Evolutionary conservation across 2,329 filamentous ascomycete genomes (phyloP).

Genomic region (Drechslerella stenobrocha): DNA sequence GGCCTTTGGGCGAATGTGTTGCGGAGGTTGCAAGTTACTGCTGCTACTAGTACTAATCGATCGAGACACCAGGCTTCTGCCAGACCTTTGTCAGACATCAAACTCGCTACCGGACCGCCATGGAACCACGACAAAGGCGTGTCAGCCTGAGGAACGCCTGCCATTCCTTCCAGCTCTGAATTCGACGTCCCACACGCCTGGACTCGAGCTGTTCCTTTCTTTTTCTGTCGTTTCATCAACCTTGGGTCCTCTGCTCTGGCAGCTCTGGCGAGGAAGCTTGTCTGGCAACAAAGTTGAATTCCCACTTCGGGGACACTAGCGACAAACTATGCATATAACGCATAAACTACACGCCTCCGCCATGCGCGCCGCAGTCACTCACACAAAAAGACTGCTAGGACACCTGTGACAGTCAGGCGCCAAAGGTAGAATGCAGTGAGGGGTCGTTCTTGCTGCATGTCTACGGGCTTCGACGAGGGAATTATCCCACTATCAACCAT

Average conservation of each 20-base stretch:
- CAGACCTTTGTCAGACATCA: no score
- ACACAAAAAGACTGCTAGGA: conserved; percentile 10
- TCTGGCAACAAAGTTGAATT: conserved; percentile 21
- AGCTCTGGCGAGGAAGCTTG: conserved; percentile 11
- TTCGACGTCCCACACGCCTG: conserved; percentile 1
- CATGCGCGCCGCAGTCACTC: conserved; percentile 14
- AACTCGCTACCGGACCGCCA: conserved; percentile 5
- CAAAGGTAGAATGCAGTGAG: conserved; percentile 25
- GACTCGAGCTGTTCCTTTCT: conserved; percentile 11
- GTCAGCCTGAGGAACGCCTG: conserved; percentile 30
- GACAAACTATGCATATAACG: conserved; percentile 38
- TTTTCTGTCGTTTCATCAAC: conserved; percentile 29
- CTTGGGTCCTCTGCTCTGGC: conserved; percentile 12
- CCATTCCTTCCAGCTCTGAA: conserved; percentile 9
- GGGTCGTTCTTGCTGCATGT: conserved; percentile 2
- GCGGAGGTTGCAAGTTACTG: conserved; percentile 26
- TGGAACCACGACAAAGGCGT: conserved; percentile 21
- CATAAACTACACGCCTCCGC: conserved; percentile 17
- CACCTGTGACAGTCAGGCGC: conserved; percentile 17
- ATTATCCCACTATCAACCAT: background rate
- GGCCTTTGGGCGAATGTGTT: conserved; percentile 29
- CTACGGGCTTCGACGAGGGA: conserved; percentile 6
- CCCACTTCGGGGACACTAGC: conserved; percentile 14
- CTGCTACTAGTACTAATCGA: background rate
- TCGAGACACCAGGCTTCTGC: background rate